Evolutionary conservation across 2,329 filamentous ascomycete species (phyloP).

Genomic region (Zopfia rhizophila): DNA sequence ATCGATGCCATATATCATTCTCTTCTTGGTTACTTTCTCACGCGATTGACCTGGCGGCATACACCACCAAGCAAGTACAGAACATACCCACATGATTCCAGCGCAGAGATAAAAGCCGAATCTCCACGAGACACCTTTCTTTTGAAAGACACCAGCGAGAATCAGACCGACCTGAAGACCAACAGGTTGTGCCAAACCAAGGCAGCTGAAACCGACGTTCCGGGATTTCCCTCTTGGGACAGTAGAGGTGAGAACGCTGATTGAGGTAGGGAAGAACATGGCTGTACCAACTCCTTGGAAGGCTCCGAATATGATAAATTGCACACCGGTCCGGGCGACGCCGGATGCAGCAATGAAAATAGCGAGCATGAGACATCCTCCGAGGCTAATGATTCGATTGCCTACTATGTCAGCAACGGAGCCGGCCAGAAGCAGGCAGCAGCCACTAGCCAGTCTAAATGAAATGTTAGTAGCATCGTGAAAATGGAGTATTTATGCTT

Average conservation of each 20-base stretch:
- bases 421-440: slow-evolving; percentile 61
- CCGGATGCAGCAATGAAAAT: slow-evolving; percentile 59
- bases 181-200: slow-evolving; percentile 60
- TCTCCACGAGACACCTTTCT: slow-evolving; percentile 62
- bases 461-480: too few relatives aligned
- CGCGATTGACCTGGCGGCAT: slow-evolving; percentile 32
- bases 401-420: slow-evolving; percentile 64
- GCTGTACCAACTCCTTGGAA: slow-evolving; percentile 60
- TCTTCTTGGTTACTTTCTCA: slow-evolving; percentile 16
- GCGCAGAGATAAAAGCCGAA: slow-evolving; percentile 57
- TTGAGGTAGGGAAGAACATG: slow-evolving; percentile 59
- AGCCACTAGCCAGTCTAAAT: too few relatives aligned
- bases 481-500: too few relatives aligned
- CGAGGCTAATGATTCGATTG: slow-evolving; percentile 55
- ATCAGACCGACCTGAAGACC: slow-evolving; percentile 64
- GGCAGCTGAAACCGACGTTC: slow-evolving; percentile 50
- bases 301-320: slow-evolving; percentile 56
- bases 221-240: slow-evolving; percentile 35
- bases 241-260: slow-evolving; percentile 55
- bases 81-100: slow-evolving; percentile 45
- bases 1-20: slow-evolving; percentile 35
- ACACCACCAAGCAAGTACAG: slow-evolving; percentile 43
- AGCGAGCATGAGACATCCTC: slow-evolving; percentile 56
- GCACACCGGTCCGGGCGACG: slow-evolving; percentile 56
- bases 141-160: slow-evolving; percentile 60